A percentile compares a stretch with the other conserved stretches of the same genome.
Conservation (phyloP, 2,329 filamentous ascomycete genomes). For the Colletotrichum tropicicola region DNA sequence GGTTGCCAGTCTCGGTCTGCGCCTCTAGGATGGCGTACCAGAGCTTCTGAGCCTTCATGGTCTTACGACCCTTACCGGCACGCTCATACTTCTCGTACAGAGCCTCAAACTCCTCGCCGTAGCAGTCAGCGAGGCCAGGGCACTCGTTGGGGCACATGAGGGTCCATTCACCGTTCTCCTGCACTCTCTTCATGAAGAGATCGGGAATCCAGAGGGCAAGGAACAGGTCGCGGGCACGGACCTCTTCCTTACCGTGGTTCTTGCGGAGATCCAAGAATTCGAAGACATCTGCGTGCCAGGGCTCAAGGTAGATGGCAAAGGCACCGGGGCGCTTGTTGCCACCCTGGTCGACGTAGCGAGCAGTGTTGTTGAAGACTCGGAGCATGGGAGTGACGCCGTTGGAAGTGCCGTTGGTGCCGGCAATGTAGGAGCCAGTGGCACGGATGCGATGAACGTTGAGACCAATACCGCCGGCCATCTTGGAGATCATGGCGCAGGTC, state of each 20-base stretch:
- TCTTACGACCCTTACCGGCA: conserved; percentile 87
- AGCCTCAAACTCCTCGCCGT: conserved; percentile 96
- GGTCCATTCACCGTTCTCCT: conserved; percentile 96
- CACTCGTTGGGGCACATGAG: conserved; percentile 98
- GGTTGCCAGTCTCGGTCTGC: conserved; percentile 98
- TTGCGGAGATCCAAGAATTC: conserved; percentile 97
- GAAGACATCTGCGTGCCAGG: conserved; percentile 98
- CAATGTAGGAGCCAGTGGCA: conserved; percentile 97
- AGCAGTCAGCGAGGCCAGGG: conserved; percentile 93
- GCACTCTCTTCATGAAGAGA: conserved; percentile 99
- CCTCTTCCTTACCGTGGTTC: conserved; percentile 99
- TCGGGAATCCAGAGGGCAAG: conserved; percentile 98
- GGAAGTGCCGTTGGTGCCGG: conserved; percentile 96
- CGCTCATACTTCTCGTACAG: conserved; percentile 93
- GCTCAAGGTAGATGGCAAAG: conserved; percentile 98
- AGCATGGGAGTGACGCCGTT: conserved; percentile 99
- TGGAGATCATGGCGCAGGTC: conserved; percentile 99
- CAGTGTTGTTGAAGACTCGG: conserved; percentile 99
- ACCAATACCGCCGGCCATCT: conserved; percentile 98
- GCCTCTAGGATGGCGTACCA: conserved; percentile 99
- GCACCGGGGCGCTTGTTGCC: conserved; percentile 99
- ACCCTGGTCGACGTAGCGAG: conserved; percentile 97
- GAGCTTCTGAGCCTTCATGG: conserved; percentile 96
- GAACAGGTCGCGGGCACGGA: conserved; percentile 96
- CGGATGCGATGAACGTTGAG: conserved; percentile 97